Evolutionary conservation across 2,329 filamentous ascomycete genomes (phyloP).

Genomic region (Elsinoe perseae): DNA sequence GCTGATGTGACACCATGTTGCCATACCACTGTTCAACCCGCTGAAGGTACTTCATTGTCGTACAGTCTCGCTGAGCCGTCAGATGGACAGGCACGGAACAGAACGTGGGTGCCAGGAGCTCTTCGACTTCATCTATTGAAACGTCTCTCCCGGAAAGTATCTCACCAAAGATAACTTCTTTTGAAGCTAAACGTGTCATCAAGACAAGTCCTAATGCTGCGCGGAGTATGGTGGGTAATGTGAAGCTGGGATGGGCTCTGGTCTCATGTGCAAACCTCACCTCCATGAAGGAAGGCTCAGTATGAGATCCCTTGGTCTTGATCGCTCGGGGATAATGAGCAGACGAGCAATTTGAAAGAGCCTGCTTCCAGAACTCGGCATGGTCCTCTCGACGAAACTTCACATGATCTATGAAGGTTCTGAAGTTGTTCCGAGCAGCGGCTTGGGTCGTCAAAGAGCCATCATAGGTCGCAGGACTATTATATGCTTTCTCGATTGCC

Average conservation of each 20-base stretch:
- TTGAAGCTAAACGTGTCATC: constrained; percentile 39
- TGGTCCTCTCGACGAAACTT: background rate
- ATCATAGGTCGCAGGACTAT: too few species aligned
- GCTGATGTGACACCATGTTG: constrained; percentile 28
- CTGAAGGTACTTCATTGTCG: constrained; percentile 25
- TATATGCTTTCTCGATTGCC: constrained; percentile 2
- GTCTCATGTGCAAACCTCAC: too few species aligned
- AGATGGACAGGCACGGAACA: constrained; percentile 38
- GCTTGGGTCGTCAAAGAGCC: too few species aligned
- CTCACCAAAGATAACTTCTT: constrained; percentile 43
- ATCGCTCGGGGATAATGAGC: background rate
- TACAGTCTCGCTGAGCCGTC: constrained; percentile 29
- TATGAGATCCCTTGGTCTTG: background rate
- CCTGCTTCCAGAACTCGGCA: background rate
- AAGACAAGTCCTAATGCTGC: constrained; percentile 29
- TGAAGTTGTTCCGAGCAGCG: background rate
- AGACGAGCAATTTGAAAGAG: background rate
- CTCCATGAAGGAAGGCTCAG: background rate
- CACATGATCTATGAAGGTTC: background rate
- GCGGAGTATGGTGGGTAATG: background rate
- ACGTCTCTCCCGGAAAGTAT: constrained; percentile 32
- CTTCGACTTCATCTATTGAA: constrained; percentile 30
- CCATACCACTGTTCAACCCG: constrained; percentile 27
- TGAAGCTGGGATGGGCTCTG: background rate
- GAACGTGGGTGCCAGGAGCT: constrained; percentile 36